Percentiles rank a stretch among this genome's conserved stretches.
Evolutionary conservation across 2,329 filamentous ascomycete genomes (phyloP).

Genomic region (Rugonectria rugulosa): DNA sequence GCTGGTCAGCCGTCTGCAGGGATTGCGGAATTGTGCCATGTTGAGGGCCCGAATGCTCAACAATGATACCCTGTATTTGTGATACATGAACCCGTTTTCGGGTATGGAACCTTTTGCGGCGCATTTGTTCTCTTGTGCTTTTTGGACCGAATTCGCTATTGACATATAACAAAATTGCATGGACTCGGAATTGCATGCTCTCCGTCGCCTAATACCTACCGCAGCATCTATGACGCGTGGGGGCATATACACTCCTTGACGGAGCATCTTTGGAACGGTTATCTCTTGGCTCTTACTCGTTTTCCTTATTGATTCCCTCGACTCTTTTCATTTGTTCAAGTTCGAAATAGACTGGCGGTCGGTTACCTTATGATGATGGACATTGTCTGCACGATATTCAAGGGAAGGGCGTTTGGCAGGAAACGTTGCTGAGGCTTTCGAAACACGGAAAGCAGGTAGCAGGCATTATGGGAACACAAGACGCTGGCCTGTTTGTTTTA

Average conservation of each 20-base stretch:
- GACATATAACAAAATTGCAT: slow-evolving; percentile 23
- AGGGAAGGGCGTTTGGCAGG: slow-evolving; percentile 38
- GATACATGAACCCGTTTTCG: slow-evolving; percentile 19
- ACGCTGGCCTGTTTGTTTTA: slow-evolving; percentile 36
- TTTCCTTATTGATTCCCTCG: slow-evolving; percentile 34
- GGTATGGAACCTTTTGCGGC: slow-evolving; percentile 25
- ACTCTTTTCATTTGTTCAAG: slow-evolving; percentile 37
- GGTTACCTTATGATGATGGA: slow-evolving; percentile 39
- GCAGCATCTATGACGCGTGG: slow-evolving; percentile 14
- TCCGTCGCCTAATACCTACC: slow-evolving; percentile 31
- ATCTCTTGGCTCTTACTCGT: slow-evolving; percentile 14
- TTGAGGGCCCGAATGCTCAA: slow-evolving; percentile 16
- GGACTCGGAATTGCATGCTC: slow-evolving; percentile 31
- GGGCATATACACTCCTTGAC: slow-evolving; percentile 39
- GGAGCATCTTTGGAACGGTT: slow-evolving; percentile 35
- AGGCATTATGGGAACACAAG: slow-evolving; percentile 38
- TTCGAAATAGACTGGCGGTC: slow-evolving; percentile 40
- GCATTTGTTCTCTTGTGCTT: no score
- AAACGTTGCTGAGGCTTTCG: slow-evolving; percentile 31
- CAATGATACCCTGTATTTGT: slow-evolving; percentile 36
- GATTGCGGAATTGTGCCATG: slow-evolving; percentile 15
- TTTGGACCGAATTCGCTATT: slow-evolving; percentile 29
- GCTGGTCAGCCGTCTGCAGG: slow-evolving; percentile 23
- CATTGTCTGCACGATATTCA: slow-evolving; percentile 38
- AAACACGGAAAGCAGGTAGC: slow-evolving; percentile 23